Conservation (phyloP, 2,329 filamentous ascomycete genomes). For the Stemphylium lycopersici region DNA sequence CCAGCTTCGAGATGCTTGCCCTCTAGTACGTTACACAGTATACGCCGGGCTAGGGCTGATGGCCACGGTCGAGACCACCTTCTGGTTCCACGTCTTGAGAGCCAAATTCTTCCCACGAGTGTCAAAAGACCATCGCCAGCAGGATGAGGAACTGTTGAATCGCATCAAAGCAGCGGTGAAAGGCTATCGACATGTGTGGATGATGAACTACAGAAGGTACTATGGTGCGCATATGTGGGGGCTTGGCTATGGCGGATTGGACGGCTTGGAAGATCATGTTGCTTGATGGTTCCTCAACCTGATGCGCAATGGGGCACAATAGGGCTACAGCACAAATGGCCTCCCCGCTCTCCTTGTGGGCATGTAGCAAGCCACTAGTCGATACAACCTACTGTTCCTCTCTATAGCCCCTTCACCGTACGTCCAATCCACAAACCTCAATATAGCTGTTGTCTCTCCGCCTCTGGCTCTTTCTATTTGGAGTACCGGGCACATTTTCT, state of each 20-base stretch:
- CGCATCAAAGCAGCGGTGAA: slow-evolving; percentile 9
- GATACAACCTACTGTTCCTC: too few species aligned
- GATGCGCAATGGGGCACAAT: neutral
- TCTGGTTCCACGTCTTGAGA: slow-evolving; percentile 36
- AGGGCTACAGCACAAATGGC: too few species aligned
- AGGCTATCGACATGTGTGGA: slow-evolving; percentile 23
- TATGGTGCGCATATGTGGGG: slow-evolving; percentile 30
- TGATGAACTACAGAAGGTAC: slow-evolving; percentile 29
- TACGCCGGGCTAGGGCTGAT: slow-evolving; percentile 31
- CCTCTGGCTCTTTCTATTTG: too few species aligned
- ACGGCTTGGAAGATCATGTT: slow-evolving; percentile 7
- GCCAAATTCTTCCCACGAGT: slow-evolving; percentile 34
- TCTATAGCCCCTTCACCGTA: too few species aligned
- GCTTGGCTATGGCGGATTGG: slow-evolving; percentile 21
- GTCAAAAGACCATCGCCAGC: slow-evolving; percentile 18
- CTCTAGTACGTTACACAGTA: slow-evolving; percentile 32
- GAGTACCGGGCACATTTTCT: too few species aligned
- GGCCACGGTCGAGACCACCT: slow-evolving; percentile 32
- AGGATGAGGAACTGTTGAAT: slow-evolving; percentile 20
- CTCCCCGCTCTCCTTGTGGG: too few species aligned
- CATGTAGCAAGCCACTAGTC: too few species aligned
- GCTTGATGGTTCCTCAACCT: neutral
- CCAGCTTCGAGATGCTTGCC: slow-evolving; percentile 19
- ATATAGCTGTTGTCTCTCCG: too few species aligned
- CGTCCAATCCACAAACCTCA: too few species aligned